Base-by-base conservation (phyloP, 2,329 filamentous ascomycete species). In the Byssothecium circinans region DNA sequence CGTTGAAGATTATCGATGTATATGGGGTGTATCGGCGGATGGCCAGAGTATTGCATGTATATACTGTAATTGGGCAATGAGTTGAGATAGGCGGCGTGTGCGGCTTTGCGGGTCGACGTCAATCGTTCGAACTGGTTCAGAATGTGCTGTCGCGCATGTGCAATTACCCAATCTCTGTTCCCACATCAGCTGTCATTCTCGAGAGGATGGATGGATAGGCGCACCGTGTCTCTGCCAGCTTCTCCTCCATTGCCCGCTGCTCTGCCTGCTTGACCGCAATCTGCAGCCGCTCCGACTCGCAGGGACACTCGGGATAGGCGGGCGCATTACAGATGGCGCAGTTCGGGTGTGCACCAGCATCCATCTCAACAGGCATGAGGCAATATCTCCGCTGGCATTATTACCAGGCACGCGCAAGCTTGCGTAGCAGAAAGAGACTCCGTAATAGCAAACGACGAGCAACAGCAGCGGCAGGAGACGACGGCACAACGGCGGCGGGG, bases 41-140 rank as follows among this genome's bases (percentile, higher is more conserved):
- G 62, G 33, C 74, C 74, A 5, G 67, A 70, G 55, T 74, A 76
- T 44, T 73, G 72, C 56, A 73, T 69, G 61, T 75, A 77, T 34
- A 78, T 58, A 41, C 71, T 70, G 63, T 76, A 77, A 61, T 72
- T 74, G 5, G 75, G 75, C 2, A 77, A 64, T 1, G 73, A 73
- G 34, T 68, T 62, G 14, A 78, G 70, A 47, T 77, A 75, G 37
- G 69, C 66, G 14, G 67, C 59, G 45, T 76, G 73, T 18, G 71
- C 68, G 41, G 69, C 61, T 45, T 74, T 69, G 48, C 74, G 71
- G 38, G 66, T 65, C 25, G 67, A 62, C 12, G 66, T 70, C 40
- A 75, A 64, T 11, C 67, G 61, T 40, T 74, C 65, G 61, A 75
- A 77, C 29, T 71, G 73, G 33, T 68, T 64, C 23, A 76, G 68